Evolutionary conservation across 2,329 filamentous ascomycete genomes (phyloP).

Genomic region (Epichloe gansuensis): DNA sequence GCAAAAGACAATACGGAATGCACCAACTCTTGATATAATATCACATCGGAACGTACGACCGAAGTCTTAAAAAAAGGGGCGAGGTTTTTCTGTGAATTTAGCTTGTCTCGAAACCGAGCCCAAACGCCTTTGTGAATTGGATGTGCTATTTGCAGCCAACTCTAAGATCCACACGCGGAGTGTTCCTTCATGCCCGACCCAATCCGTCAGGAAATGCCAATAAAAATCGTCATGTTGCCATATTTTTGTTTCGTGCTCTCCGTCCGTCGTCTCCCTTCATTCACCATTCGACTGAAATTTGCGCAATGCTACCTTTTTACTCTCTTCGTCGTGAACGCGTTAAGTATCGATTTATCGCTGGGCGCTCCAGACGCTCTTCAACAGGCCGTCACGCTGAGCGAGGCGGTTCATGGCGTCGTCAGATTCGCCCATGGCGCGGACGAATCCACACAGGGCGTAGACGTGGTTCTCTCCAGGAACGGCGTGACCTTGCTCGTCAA

Average conservation of each 20-base stretch:
- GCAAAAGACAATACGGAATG: background rate
- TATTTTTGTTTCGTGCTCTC: background rate
- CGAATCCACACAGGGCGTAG: slow-evolving; percentile 95
- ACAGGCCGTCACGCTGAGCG: slow-evolving; percentile 86
- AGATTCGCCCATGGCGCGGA: slow-evolving; percentile 94
- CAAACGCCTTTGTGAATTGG: slow-evolving; percentile 32
- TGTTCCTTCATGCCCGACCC: slow-evolving; percentile 22
- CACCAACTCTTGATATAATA: background rate
- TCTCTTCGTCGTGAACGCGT: slow-evolving; percentile 7
- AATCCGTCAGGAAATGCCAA: slow-evolving; percentile 14
- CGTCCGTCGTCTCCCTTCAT: background rate
- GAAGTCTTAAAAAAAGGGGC: slow-evolving; percentile 3
- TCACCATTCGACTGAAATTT: slow-evolving; percentile 2
- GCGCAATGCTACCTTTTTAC: slow-evolving; percentile 6
- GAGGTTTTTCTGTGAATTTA: slow-evolving; percentile 8
- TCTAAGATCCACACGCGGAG: slow-evolving; percentile 23
- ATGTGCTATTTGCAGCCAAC: slow-evolving; percentile 32
- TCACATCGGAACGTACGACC: slow-evolving; percentile 7
- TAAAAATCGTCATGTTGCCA: slow-evolving; percentile 7
- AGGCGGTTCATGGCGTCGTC: slow-evolving; percentile 95
- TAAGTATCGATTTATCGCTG: slow-evolving; percentile 38
- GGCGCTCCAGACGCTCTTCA: slow-evolving; percentile 94
- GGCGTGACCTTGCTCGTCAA: slow-evolving; percentile 96
- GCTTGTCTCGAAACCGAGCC: slow-evolving; percentile 32
- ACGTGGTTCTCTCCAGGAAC: slow-evolving; percentile 91